phyloP scores from a whole-genome alignment of 2,329 filamentous ascomycete species.

The Fusarium brevicatenulatum region DNA sequence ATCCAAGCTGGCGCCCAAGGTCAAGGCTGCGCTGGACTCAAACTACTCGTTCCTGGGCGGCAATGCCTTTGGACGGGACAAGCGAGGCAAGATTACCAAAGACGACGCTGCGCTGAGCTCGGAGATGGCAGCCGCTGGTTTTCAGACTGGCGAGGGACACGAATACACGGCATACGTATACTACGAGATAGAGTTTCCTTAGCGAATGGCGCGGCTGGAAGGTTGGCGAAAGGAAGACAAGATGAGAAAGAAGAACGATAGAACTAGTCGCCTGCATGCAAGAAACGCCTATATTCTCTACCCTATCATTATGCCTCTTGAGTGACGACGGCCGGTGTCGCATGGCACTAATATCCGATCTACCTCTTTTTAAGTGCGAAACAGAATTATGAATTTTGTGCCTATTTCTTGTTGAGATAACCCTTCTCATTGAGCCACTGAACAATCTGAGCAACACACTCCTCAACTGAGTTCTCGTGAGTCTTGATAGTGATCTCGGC shows the following conservation, averaged over 20 bases:
- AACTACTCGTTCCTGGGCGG: constrained; percentile 92
- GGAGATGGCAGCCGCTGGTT: constrained; percentile 83
- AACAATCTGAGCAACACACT: constrained; percentile 87
- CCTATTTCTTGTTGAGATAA: constrained; percentile 47
- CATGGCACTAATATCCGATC: constrained; percentile 44
- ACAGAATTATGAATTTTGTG: constrained; percentile 23
- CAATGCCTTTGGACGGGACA: constrained; percentile 93
- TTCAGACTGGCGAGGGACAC: constrained; percentile 73
- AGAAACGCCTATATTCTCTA: constrained; percentile 47
- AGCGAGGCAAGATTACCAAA: constrained; percentile 90
- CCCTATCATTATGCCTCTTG: constrained; percentile 34
- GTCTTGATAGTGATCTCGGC: constrained; percentile 90
- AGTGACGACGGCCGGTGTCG: constrained; percentile 37
- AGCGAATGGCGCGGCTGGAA: constrained; percentile 16
- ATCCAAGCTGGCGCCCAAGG: constrained; percentile 82
- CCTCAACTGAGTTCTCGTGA: constrained; percentile 83
- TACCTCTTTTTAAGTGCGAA: constrained; percentile 33
- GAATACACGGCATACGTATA: constrained; percentile 98
- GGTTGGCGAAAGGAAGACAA: background rate
- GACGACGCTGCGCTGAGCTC: constrained; percentile 83
- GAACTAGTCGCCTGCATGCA: constrained; percentile 36
- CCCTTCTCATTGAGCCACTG: constrained; percentile 79
- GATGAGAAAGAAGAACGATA: constrained; percentile 15
- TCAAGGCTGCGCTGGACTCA: constrained; percentile 80
- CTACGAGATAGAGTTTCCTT: constrained; percentile 88